A percentile compares a stretch with the other conserved stretches of the same genome.
These are phyloP conservation scores for Candida ascalaphidarum DNA, from an alignment of 805 yeast species.

Conservation along the genomic window DNA sequence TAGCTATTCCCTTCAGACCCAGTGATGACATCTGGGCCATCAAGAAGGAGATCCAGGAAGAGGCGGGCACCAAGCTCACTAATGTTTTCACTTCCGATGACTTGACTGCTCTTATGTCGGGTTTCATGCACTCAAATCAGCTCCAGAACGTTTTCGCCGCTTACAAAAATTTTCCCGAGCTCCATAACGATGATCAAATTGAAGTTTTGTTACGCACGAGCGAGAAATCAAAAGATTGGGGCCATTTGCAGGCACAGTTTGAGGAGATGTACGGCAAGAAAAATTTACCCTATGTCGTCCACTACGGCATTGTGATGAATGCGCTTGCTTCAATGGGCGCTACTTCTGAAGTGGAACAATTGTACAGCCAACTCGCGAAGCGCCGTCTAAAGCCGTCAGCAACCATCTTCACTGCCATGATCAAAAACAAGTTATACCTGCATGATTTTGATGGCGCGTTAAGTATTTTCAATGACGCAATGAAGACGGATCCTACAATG, in stretches of 20 bases:
- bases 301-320: conserved; percentile 54
- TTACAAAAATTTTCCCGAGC: no score
- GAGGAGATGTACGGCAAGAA: conserved; percentile 49
- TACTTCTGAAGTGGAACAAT: conserved; percentile 35
- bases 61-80: no score
- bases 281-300: conserved; percentile 41
- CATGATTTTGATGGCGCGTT: conserved; percentile 28
- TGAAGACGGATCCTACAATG: no score
- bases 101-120: no score
- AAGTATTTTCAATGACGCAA: no score
- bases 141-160: no score
- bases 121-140: no score
- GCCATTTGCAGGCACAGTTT: conserved; percentile 44
- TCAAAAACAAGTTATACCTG: conserved; percentile 29
- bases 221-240: conserved; percentile 43
- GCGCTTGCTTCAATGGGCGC: conserved; percentile 48
- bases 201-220: conserved; percentile 40
- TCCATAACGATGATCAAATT: conserved; percentile 41
- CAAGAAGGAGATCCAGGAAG: no score
- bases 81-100: no score
- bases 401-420: conserved; percentile 35
- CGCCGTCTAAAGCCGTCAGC: conserved; percentile 41
- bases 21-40: no score
- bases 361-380: conserved; percentile 39
- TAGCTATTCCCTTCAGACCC: conserved; percentile 7